A percentile compares a stretch with the other conserved stretches of the same genome.
Evolutionary conservation across 108 stramenopile species (phyloP).

Genomic region (Nitzschia sp.): DNA sequence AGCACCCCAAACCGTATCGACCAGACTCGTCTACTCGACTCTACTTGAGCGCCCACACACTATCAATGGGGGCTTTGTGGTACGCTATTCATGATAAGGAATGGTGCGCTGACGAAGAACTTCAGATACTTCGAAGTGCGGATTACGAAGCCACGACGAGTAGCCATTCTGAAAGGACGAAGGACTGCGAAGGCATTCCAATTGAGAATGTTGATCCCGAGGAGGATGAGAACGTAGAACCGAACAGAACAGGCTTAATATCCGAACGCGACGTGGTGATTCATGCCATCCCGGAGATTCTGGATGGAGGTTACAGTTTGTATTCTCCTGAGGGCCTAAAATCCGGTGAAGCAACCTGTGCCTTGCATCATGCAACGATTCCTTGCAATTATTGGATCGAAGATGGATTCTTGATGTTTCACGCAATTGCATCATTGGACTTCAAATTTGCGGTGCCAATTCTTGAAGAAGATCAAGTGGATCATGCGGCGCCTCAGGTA

Average conservation of each 20-base stretch:
- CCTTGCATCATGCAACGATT: not conserved
- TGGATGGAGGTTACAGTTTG: not conserved
- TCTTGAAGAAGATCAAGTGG: conserved; percentile 10
- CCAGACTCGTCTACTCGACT: not conserved
- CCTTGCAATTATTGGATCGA: conserved; percentile 2
- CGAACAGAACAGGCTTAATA: not conserved
- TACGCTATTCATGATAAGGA: conserved; percentile 5
- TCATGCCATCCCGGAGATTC: conserved; percentile 8
- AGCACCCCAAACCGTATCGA: not conserved
- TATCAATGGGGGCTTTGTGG: conserved; percentile 6
- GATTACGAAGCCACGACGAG: not conserved
- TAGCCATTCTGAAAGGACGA: not conserved
- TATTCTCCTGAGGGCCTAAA: conserved; percentile 3
- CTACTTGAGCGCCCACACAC: not conserved
- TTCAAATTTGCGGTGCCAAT: conserved; percentile 7
- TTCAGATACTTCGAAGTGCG: not conserved
- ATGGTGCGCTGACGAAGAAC: conserved; percentile 2
- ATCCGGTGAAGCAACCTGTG: not conserved
- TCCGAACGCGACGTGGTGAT: conserved; percentile 3
- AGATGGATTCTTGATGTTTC: not conserved
- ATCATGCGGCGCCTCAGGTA: not conserved
- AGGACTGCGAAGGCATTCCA: no score
- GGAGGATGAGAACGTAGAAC: not conserved
- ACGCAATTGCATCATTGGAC: not conserved
- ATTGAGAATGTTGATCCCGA: not conserved